A percentile compares a stretch with the other conserved stretches of the same genome.
phyloP scores from a whole-genome alignment of 2,329 filamentous ascomycete genomes.

The Exophiala sp. region DNA sequence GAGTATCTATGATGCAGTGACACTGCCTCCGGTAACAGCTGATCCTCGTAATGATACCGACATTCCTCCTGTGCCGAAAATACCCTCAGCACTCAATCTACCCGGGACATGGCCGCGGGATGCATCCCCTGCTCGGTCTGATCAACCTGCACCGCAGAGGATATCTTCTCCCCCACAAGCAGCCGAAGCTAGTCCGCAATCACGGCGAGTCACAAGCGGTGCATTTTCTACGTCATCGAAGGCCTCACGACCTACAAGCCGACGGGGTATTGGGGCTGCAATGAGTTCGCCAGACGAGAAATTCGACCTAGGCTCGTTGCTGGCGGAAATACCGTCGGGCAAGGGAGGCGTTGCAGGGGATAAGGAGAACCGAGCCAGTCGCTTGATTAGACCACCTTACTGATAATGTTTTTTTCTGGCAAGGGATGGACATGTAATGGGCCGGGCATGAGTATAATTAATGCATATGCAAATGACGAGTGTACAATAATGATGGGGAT shows the following conservation, averaged over 20 bases:
- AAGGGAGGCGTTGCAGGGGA: slow-evolving; percentile 8
- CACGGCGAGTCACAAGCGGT: slow-evolving; percentile 6
- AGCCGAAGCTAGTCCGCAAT: slow-evolving; percentile 3
- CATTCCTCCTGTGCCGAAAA: slow-evolving; percentile 47
- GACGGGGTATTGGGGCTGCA: slow-evolving; percentile 7
- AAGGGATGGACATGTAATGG: background rate
- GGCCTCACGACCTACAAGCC: slow-evolving; percentile 18
- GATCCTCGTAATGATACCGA: slow-evolving; percentile 26
- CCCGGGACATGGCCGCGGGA: slow-evolving; percentile 43
- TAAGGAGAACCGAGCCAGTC: slow-evolving; percentile 14
- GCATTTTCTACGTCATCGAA: slow-evolving; percentile 9
- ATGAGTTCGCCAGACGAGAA: slow-evolving; percentile 21
- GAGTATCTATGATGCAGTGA: slow-evolving; percentile 18
- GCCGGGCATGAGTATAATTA: background rate
- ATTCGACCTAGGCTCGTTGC: slow-evolving; percentile 22
- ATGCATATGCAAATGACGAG: background rate
- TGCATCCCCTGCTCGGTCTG: slow-evolving; percentile 28
- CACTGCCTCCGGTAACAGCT: slow-evolving; percentile 6
- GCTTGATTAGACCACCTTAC: slow-evolving; percentile 25
- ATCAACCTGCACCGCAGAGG: background rate
- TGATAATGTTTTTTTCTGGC: slow-evolving; percentile 4
- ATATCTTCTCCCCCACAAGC: background rate
- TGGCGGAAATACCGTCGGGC: slow-evolving; percentile 24
- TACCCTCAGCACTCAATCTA: slow-evolving; percentile 40
- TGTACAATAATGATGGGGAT: background rate